Evolutionary conservation across 2,329 filamentous ascomycete genomes (phyloP).

Genomic region (Emergomyces africanus): DNA sequence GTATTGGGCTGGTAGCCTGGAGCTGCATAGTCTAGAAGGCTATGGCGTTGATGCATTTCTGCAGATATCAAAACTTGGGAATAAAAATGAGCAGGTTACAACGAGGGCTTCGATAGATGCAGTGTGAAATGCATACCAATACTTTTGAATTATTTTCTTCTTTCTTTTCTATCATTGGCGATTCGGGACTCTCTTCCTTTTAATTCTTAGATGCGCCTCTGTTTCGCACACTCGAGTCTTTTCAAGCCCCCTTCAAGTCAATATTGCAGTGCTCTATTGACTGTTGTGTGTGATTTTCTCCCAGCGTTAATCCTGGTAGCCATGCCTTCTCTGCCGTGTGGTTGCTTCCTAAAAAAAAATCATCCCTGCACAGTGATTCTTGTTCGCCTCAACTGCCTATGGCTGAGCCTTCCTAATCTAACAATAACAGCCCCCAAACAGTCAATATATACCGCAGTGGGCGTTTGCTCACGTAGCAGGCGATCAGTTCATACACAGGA

Average conservation of each 20-base stretch:
- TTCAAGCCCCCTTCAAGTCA: not conserved
- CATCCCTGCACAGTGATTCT: not conserved
- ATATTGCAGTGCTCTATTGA: not conserved
- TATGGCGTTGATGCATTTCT: slow-evolving; percentile 94
- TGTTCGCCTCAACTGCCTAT: not conserved
- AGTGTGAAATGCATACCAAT: slow-evolving; percentile 35
- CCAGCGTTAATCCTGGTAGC: not conserved
- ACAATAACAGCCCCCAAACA: not conserved
- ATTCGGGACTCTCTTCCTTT: no score
- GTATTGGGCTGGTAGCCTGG: slow-evolving; percentile 90
- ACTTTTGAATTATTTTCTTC: not conserved
- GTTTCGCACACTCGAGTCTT: not conserved
- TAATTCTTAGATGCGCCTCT: not conserved
- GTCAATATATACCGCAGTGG: not conserved
- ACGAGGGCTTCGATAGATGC: slow-evolving; percentile 67
- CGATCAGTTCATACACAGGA: not conserved
- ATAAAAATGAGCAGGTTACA: slow-evolving; percentile 91
- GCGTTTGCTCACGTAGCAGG: not conserved
- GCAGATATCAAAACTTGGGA: slow-evolving; percentile 90
- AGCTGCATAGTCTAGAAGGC: slow-evolving; percentile 84
- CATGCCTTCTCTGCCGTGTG: not conserved
- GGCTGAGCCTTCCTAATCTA: not conserved
- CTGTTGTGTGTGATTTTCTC: not conserved
- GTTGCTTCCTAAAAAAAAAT: not conserved
- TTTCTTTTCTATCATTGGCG: not conserved